Evolutionary conservation across 148 eudicot genomes (phyloP), one percentile per base, ranked within the genome.

Genomic region (Nepenthes mirabilis): DNA sequence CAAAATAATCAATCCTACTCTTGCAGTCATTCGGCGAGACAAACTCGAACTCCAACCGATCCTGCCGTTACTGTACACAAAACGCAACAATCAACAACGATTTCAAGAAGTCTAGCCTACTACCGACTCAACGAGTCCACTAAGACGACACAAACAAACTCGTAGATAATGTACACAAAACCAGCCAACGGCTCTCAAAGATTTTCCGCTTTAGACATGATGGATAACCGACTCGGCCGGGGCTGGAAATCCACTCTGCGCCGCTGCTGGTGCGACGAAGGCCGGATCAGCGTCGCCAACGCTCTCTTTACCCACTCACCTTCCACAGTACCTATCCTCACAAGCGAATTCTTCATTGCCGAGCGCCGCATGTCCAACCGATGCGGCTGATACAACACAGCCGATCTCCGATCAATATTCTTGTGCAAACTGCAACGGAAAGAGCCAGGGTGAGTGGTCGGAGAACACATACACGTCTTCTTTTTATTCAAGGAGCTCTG

Each of bases 261-360:
- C 2, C 79, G 54, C 55, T 73, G 87, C 59, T 79, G 81, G 32
- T 82, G 83, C 56, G 83, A 78, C 36, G 81, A 82, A 32, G 87
- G 87, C 11, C 81, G 69, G 12, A 82, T 74, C 72, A 82, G 33
- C 60, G 83, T 52, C 13, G 86, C 65, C 6, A 82, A 51, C 1
- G 86, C 86, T 47, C 87, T 60, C 35, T 64, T 79, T 68, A 76
- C 87, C 79, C 68, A 72, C 47, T 79, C 87, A 0, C 87, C 87
- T 62, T 82, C 87, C 2, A 82, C 83, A 1, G 82, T 77, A 5
- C 87, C 87, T 43, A 79, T 82, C 61, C 84, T 74, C 60, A 79
- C 87, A 5, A 82, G 57, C 62, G 87, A 82, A 56, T 82, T 79
- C 52, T 73, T 74, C 87, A 82, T 82, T 60, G 87, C 83, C 2